Conservation (phyloP, 805 yeast species). For the Saccharomycopsis sp. region DNA sequence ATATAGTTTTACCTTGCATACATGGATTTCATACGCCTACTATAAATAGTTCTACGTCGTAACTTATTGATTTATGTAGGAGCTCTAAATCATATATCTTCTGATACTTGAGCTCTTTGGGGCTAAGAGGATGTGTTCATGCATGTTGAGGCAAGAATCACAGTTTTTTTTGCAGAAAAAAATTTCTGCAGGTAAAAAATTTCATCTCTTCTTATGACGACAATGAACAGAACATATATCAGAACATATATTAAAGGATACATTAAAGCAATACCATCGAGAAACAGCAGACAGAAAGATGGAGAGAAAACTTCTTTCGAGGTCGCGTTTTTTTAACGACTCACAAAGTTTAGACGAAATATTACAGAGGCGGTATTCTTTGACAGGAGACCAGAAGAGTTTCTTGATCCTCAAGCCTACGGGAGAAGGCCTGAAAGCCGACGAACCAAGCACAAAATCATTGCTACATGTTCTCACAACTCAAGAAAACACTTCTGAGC, state of each 20-base stretch:
- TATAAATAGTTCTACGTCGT: too few species aligned
- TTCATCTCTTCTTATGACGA: not conserved
- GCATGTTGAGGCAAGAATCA: not conserved
- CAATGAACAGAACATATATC: not conserved
- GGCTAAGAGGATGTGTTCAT: too few species aligned
- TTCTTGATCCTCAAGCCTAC: slow-evolving; percentile 17
- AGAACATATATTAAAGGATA: too few species aligned
- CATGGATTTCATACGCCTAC: too few species aligned
- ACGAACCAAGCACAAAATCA: slow-evolving; percentile 1
- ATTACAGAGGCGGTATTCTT: slow-evolving; percentile 17
- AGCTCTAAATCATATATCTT: too few species aligned
- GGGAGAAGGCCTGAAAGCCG: slow-evolving; percentile 1
- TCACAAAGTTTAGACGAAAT: slow-evolving; percentile 15
- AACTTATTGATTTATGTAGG: too few species aligned
- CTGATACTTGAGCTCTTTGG: too few species aligned
- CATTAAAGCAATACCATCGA: too few species aligned
- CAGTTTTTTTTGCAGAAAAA: not conserved
- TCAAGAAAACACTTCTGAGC: not conserved
- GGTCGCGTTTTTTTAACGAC: slow-evolving; percentile 18
- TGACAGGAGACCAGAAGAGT: slow-evolving; percentile 16
- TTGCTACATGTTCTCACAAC: not conserved
- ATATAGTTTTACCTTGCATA: too few species aligned
- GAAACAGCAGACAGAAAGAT: too few species aligned
- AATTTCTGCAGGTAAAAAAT: not conserved
- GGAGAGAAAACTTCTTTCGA: slow-evolving; percentile 18